A percentile compares a stretch with the other conserved stretches of the same genome.
Evolutionary conservation across 2,329 filamentous ascomycete genomes (phyloP).

Genomic region (Periglandula ipomoeae): DNA sequence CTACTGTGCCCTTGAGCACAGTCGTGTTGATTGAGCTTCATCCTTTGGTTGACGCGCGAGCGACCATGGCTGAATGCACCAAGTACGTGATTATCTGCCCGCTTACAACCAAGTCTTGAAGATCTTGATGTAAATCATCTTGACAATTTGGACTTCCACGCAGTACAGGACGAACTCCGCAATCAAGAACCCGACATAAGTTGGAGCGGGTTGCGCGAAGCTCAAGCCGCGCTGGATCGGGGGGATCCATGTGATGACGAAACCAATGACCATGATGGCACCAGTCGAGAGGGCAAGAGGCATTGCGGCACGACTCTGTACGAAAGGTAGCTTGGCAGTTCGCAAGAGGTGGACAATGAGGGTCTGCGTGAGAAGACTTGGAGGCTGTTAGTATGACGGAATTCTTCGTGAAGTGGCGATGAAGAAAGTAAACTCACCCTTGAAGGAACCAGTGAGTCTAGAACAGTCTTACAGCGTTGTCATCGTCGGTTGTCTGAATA

Average conservation of each 20-base stretch:
- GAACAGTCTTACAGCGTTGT: conserved; percentile 10
- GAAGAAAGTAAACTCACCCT: conserved; percentile 8
- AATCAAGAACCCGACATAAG: conserved; percentile 16
- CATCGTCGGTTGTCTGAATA: conserved; percentile 10
- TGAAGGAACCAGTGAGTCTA: conserved; percentile 21
- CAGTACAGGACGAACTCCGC: conserved; percentile 17
- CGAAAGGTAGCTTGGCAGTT: conserved; percentile 17
- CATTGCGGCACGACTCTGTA: conserved; percentile 15
- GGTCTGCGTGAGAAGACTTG: conserved; percentile 18
- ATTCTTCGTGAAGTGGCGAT: too few relatives aligned
- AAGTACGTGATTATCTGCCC: not conserved
- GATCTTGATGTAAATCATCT: conserved; percentile 17
- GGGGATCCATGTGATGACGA: conserved; percentile 17
- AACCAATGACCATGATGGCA: conserved; percentile 17
- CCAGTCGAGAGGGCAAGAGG: conserved; percentile 16
- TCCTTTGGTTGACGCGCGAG: not conserved
- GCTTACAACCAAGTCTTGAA: conserved; percentile 18
- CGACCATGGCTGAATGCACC: not conserved
- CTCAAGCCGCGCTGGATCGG: conserved; percentile 12
- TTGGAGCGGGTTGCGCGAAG: conserved; percentile 13
- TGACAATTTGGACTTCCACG: conserved; percentile 18
- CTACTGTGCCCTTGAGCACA: not conserved
- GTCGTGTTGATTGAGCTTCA: not conserved
- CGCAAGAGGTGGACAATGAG: conserved; percentile 20
- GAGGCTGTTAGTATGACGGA: not conserved